phyloP scores from a whole-genome alignment of 2,329 filamentous ascomycete genomes.

The Cercospora beticola region DNA sequence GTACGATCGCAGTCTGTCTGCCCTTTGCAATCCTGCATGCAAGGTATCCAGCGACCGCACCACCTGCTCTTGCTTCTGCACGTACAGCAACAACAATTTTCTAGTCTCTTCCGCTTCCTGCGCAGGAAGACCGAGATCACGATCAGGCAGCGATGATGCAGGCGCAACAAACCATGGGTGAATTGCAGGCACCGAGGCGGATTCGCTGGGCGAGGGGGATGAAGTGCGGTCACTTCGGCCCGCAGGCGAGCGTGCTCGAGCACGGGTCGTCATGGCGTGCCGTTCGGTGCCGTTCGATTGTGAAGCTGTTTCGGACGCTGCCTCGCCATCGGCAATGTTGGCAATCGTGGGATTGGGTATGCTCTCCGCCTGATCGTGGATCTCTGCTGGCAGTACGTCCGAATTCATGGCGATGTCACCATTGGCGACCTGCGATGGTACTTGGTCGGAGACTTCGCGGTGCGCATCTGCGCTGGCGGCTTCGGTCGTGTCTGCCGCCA shows the following conservation, averaged over 20 bases:
- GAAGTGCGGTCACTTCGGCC: constrained; percentile 40
- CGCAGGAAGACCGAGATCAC: constrained; percentile 69
- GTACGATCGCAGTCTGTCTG: constrained; percentile 68
- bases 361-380: not conserved
- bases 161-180: constrained; percentile 75
- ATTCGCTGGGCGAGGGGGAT: constrained; percentile 47
- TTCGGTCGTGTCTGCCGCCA: not conserved
- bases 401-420: not conserved
- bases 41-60: constrained; percentile 68
- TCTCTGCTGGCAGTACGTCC: not conserved
- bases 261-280: constrained; percentile 57
- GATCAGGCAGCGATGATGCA: constrained; percentile 60
- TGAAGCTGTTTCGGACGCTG: constrained; percentile 43
- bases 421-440: not conserved
- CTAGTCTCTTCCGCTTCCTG: constrained; percentile 76
- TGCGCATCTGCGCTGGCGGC: not conserved
- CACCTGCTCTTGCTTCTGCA: constrained; percentile 84
- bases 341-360: constrained; percentile 21
- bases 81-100: constrained; percentile 69
- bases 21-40: constrained; percentile 68
- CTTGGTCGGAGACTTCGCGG: not conserved
- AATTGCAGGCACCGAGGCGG: constrained; percentile 52
- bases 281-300: constrained; percentile 45
- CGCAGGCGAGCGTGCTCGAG: constrained; percentile 47
- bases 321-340: constrained; percentile 25